These are phyloP conservation scores for Hypholoma sublateritium DNA, from an alignment of 768 basidiomycete species.

Conservation along the genomic window DNA sequence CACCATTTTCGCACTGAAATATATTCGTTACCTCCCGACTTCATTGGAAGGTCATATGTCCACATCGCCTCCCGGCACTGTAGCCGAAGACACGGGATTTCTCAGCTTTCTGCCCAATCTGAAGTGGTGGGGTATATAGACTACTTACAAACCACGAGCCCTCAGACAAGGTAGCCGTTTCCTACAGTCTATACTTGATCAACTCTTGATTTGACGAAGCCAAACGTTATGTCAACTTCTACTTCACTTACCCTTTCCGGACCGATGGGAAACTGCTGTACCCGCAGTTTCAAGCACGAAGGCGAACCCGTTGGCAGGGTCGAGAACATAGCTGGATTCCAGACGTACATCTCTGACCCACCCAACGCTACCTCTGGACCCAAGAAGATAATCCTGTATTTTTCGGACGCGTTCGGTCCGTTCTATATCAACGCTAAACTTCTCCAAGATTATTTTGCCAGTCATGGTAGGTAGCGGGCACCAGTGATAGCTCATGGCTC, in stretches of 20 bases:
- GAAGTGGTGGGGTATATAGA: too few relatives aligned
- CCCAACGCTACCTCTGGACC: conserved; percentile 37
- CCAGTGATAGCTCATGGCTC: neutral
- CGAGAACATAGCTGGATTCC: conserved; percentile 39
- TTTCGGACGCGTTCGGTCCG: conserved; percentile 59
- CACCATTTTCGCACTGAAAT: too few relatives aligned
- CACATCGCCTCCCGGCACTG: too few relatives aligned
- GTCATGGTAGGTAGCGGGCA: neutral
- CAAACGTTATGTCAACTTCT: too few relatives aligned
- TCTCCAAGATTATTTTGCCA: conserved; percentile 61
- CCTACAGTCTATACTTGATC: too few relatives aligned
- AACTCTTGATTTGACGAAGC: too few relatives aligned
- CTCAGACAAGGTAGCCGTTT: too few relatives aligned
- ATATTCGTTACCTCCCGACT: too few relatives aligned
- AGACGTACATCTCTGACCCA: conserved; percentile 52
- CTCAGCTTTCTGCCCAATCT: too few relatives aligned
- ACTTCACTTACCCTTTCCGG: conserved; percentile 6
- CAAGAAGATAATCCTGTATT: conserved; percentile 50
- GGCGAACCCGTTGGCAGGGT: conserved; percentile 46
- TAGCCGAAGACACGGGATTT: too few relatives aligned
- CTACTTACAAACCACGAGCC: too few relatives aligned
- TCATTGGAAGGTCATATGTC: too few relatives aligned
- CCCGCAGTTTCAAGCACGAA: conserved; percentile 48
- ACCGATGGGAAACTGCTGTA: conserved; percentile 50
- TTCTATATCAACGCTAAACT: conserved; percentile 58